These are phyloP conservation scores for Solanum lycopersicoides DNA, from an alignment of 257 asterid species.

Conservation along the genomic window DNA sequence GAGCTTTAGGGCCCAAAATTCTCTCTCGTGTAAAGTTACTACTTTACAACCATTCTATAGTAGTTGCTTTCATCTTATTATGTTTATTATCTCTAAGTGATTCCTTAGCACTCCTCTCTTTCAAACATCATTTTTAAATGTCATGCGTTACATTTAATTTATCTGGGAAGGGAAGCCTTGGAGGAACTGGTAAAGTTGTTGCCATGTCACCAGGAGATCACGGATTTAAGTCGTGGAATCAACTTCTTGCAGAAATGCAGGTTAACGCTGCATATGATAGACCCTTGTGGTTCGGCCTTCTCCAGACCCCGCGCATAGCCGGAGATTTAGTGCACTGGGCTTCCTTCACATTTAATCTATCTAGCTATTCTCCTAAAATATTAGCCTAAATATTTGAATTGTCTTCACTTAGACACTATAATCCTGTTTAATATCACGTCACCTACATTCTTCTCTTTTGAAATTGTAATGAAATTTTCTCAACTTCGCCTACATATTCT, in stretches of 20 bases:
- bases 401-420: background rate
- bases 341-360: background rate
- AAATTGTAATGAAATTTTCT: background rate
- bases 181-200: background rate
- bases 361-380: background rate
- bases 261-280: background rate
- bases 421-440: background rate
- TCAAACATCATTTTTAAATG: background rate
- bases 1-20: background rate
- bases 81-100: background rate
- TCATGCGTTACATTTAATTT: background rate
- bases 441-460: background rate
- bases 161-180: background rate
- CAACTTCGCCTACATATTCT: background rate
- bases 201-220: background rate
- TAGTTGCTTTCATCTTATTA: background rate
- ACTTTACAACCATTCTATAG: background rate
- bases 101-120: background rate
- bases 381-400: background rate
- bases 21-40: background rate
- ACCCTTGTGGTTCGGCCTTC: background rate
- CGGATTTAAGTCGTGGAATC: background rate
- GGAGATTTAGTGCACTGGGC: background rate
- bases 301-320: background rate
- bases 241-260: background rate